Conservation (phyloP, 208 protist genomes). For the Acanthamoeba culbertsoni region DNA sequence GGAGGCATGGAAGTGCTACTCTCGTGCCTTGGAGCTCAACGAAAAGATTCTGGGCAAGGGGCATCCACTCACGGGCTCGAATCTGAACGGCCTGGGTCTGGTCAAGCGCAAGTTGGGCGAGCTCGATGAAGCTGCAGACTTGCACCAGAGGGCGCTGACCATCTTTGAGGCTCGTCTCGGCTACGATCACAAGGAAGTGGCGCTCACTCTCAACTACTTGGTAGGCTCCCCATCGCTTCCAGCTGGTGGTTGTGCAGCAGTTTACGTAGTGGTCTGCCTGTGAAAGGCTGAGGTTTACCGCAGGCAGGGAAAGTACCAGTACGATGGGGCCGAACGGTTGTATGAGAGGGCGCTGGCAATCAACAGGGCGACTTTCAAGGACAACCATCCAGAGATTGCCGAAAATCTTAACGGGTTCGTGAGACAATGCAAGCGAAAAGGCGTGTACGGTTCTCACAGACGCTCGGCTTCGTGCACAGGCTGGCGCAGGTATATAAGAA, state of each 20-base stretch:
- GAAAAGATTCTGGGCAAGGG: background rate
- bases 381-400: constrained; percentile 51
- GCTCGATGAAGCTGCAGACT: constrained; percentile 40
- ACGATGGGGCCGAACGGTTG: constrained; percentile 32
- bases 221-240: background rate
- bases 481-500: constrained; percentile 53
- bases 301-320: constrained; percentile 46
- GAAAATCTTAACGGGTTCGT: constrained; percentile 38
- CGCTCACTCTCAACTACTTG: constrained; percentile 50
- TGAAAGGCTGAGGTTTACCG: constrained; percentile 36
- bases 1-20: background rate
- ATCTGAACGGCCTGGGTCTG: background rate
- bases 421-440: background rate
- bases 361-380: constrained; percentile 36
- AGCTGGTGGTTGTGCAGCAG: background rate
- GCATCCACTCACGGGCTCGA: background rate
- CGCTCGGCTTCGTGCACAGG: background rate
- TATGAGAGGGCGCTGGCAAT: constrained; percentile 23
- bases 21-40: background rate
- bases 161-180: constrained; percentile 35
- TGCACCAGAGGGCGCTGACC: background rate
- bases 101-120: constrained; percentile 6
- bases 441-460: background rate
- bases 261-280: background rate
- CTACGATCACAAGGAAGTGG: constrained; percentile 42